A percentile compares a stretch with the other conserved stretches of the same genome.
Evolutionary conservation across 2,329 filamentous ascomycete species (phyloP).

Genomic region (Calonectria henricotiae): DNA sequence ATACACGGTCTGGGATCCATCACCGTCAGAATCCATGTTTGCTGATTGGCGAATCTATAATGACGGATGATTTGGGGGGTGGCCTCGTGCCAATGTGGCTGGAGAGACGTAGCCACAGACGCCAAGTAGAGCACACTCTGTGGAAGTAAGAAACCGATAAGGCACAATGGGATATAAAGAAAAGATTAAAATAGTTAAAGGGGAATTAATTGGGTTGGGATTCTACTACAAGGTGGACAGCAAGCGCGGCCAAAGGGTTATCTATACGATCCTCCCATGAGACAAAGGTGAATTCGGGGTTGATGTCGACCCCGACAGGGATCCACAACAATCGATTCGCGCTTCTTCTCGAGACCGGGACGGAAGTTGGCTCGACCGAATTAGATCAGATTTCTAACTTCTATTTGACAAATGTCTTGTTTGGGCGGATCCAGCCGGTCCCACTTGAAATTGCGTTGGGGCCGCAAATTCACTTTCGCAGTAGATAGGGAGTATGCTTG

Average conservation of each 20-base stretch:
- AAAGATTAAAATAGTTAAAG: constrained; percentile 13
- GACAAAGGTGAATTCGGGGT: constrained; percentile 15
- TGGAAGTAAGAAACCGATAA: constrained; percentile 15
- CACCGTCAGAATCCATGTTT: constrained; percentile 53
- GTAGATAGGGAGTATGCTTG: background rate
- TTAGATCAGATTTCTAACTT: constrained; percentile 4
- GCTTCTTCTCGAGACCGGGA: constrained; percentile 13
- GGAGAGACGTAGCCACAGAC: constrained; percentile 30
- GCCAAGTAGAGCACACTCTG: constrained; percentile 19
- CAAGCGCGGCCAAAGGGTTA: background rate
- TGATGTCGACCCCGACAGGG: constrained; percentile 6
- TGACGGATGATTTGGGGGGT: constrained; percentile 18
- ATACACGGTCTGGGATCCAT: constrained; percentile 49
- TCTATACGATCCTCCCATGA: constrained; percentile 4
- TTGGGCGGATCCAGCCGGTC: constrained; percentile 19
- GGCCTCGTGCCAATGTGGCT: constrained; percentile 31
- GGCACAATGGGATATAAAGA: background rate
- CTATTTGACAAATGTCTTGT: constrained; percentile 13
- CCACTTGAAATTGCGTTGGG: constrained; percentile 15
- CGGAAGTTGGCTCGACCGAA: constrained; percentile 25
- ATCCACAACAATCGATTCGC: constrained; percentile 20
- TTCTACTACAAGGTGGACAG: background rate
- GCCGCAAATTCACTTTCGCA: constrained; percentile 17
- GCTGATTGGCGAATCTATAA: background rate
- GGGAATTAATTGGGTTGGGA: constrained; percentile 18